Conservation (phyloP, 1,284 basidiomycete genomes). For the Ustilago lituana region DNA sequence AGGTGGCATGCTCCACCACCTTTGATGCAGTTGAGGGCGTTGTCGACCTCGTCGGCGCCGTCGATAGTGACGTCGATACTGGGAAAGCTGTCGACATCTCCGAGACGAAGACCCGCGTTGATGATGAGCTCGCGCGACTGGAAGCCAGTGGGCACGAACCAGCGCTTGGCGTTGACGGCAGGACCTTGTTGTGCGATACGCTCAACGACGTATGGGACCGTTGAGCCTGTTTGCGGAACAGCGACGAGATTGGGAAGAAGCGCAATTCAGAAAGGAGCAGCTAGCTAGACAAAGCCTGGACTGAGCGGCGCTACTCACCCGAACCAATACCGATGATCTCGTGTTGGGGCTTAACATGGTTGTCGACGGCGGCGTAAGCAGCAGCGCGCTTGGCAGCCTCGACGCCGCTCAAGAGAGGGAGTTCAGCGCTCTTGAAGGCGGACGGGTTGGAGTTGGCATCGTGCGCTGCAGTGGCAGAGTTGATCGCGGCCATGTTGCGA, state of each 20-base stretch:
- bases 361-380: constrained; percentile 92
- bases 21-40: constrained; percentile 91
- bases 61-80: constrained; percentile 94
- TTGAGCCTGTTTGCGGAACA: constrained; percentile 74
- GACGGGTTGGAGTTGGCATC: constrained; percentile 37
- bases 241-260: not conserved
- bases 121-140: constrained; percentile 96
- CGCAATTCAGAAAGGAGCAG: too few species aligned
- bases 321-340: constrained; percentile 73
- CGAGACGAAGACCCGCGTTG: constrained; percentile 77
- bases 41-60: constrained; percentile 95
- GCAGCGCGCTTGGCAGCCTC: constrained; percentile 82
- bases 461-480: constrained; percentile 13
- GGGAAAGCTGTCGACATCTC: constrained; percentile 79
- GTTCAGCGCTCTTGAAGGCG: constrained; percentile 31
- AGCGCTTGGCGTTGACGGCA: constrained; percentile 75
- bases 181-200: constrained; percentile 86
- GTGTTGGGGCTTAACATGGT: constrained; percentile 83
- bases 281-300: too few species aligned
- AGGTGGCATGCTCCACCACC: constrained; percentile 97
- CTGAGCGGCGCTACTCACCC: constrained; percentile 18
- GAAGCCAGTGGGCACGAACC: constrained; percentile 74
- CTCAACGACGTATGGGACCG: constrained; percentile 97
- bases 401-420: constrained; percentile 38
- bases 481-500: constrained; percentile 27